Conservation (phyloP, 441 rosid genomes). For the Brassica balearica region DNA sequence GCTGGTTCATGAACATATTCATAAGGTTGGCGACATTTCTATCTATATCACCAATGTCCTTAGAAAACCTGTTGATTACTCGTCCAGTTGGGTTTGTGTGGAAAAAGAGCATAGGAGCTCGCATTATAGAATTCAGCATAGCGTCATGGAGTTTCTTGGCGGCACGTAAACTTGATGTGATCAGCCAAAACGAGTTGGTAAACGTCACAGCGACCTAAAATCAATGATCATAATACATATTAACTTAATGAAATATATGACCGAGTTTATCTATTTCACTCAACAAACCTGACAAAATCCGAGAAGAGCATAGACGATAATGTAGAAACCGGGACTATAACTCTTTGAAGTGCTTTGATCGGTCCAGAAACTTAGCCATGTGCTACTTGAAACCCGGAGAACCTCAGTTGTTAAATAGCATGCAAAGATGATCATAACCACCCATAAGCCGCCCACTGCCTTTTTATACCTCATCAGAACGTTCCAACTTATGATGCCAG, state of each 20-base stretch:
- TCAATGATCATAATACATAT: conserved; percentile 14
- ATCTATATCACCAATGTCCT: conserved; percentile 93
- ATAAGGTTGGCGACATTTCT: conserved; percentile 72
- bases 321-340: conserved; percentile 67
- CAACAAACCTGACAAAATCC: conserved; percentile 86
- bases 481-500: conserved; percentile 87
- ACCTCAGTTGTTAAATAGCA: conserved; percentile 81
- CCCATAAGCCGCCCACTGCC: conserved; percentile 90
- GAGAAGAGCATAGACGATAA: conserved; percentile 76
- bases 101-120: conserved; percentile 97
- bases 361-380: conserved; percentile 98
- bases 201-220: conserved; percentile 85
- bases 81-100: conserved; percentile 93
- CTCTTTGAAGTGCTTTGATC: conserved; percentile 68
- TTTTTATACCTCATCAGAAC: conserved; percentile 89
- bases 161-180: conserved; percentile 81
- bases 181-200: conserved; percentile 87
- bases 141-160: conserved; percentile 86
- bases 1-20: conserved; percentile 74
- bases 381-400: conserved; percentile 89
- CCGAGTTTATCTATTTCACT: neutral
- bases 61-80: conserved; percentile 93
- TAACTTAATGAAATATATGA: neutral
- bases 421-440: conserved; percentile 68
- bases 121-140: conserved; percentile 75